Base-by-base conservation (phyloP, 2,329 filamentous ascomycete species). In the Phyllosticta capitalensis region DNA sequence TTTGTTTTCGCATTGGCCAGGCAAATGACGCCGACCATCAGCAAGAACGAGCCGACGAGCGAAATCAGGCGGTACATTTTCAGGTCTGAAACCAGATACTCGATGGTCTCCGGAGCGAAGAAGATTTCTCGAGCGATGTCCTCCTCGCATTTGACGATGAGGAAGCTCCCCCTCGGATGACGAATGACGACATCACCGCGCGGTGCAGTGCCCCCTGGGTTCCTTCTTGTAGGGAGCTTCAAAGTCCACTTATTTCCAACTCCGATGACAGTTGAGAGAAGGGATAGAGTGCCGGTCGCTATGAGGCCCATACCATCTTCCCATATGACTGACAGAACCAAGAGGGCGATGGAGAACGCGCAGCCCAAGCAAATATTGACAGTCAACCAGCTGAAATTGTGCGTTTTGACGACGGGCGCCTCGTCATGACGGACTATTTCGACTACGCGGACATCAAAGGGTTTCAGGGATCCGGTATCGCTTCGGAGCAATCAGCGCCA, bases 21-120 rank as follows among this genome's bases (percentile, higher is more conserved):
- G 50, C 72, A 74, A 50, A 81, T 78, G 63, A 81, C 77, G 12
- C 79, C 78, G 45, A 77, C 71, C 78, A 81, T 81, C 54, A 81
- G 74, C 68, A 81, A 71, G 52, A 80, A 67, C 5, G 78, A 80
- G 62, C 77, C 78, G 2, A 79, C 63, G 21, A 81, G 67, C n/a
- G 77, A 78, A 12, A 80, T 69, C 9, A 78, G 66, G 22, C 78
- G 71, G 63, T 80, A 80, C 4, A 70, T 66, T 2, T 71, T 67
- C 0, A 71, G 72, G 59, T 73, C 67, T 28, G 71, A 65, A 21
- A 80, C 64, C 17, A 71, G 63, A 63, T 81, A 81, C 10, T 76
- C 66, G 58, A 80, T 78, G 52, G 74, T 72, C 64, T 80, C 78
- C 0, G 78, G 78, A 3, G 78, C 78, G 62, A 80, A 81, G 65